Conservation (phyloP, 345 rosid species). For the Aquilaria malaccensis region DNA sequence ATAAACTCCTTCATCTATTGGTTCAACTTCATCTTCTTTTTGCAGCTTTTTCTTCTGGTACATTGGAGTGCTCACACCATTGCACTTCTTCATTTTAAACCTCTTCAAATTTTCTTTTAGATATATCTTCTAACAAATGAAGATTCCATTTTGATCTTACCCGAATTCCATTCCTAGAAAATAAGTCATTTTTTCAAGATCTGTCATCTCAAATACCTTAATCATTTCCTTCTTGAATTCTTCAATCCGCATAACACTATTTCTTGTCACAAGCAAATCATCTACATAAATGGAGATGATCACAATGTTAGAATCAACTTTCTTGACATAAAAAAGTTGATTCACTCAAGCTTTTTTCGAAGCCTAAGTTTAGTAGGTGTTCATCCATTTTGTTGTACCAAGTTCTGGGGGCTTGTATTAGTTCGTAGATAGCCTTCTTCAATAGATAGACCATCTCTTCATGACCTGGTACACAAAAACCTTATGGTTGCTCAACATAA, state of each 20-base stretch:
- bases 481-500: not conserved
- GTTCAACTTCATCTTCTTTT: conserved; percentile 1
- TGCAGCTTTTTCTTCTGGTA: not conserved
- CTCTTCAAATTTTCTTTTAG: not conserved
- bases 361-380: no score
- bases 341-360: no score
- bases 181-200: no score
- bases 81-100: not conserved
- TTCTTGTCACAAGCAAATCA: not conserved
- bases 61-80: not conserved
- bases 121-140: not conserved
- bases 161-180: not conserved
- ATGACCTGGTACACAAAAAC: not conserved
- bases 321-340: no score
- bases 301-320: not conserved
- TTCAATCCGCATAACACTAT: not conserved
- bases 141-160: not conserved
- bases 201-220: no score
- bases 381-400: no score
- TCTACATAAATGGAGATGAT: not conserved
- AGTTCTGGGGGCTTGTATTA: no score
- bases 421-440: not conserved
- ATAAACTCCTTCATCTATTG: not conserved
- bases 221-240: no score
- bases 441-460: not conserved